Evolutionary conservation across 148 eudicot genomes (phyloP), one percentile per base, ranked within the genome.

Genomic region (Vaccinium myrtillus): DNA sequence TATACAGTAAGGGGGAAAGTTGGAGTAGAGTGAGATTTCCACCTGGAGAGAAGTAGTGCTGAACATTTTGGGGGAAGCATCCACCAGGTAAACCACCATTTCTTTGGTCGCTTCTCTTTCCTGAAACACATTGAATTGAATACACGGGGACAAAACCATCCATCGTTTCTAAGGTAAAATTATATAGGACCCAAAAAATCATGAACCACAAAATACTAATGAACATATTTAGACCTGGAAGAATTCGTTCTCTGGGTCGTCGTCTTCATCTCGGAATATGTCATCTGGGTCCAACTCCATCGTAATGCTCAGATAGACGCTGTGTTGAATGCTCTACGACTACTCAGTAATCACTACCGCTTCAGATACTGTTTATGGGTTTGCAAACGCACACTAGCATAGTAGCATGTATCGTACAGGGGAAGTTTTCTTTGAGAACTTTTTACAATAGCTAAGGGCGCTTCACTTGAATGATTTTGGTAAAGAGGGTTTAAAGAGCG

Each of bases 51-150:
- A 90, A 63, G 92, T 82, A 86, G 93, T 78, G 89, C 58, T 74
- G 86, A 95, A 92, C 98, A 97, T 95, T 84, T 95, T 95, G 27
- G 99, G 99, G 50, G 98, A 97, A 91, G 98, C 98, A 80, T 97
- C 99, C 23, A 97, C 91, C 79, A 97, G 79, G 86, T 94, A 97
- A 48, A 94, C 99, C 87, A 88, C 89, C 67, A 90, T 82, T 75
- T 95, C 99, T 76, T 97, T 97, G 82, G 80, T 95, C 51, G 95
- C 75, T 67, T 92, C 93, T 78, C 84, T 91, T 54, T 82, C 92
- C 98, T 94, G 86, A 8, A 67, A 73, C 13, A 10, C 14, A 39
- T 80, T 51, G 46, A 53, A 69, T 25, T 2, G 36, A 69, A 69
- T 12, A 12, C 1, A 4, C 11, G 39, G 74, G 74, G 18, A 27